These are phyloP conservation scores for Eucalyptus viminalis DNA, from an alignment of 345 rosid species.

Conservation along the genomic window DNA sequence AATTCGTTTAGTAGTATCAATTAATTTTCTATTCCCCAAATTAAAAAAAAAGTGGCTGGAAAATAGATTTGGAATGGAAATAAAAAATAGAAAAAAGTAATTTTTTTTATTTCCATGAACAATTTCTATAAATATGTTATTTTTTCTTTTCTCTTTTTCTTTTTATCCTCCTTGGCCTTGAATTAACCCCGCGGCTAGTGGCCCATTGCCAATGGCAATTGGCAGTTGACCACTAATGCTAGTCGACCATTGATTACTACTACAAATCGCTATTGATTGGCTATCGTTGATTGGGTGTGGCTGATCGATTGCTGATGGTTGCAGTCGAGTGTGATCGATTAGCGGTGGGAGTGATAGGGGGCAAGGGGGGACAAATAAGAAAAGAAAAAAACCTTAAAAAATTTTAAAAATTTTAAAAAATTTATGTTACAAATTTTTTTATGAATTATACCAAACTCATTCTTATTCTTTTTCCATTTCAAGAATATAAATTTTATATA, in stretches of 20 bases:
- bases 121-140: no score
- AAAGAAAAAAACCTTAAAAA: no score
- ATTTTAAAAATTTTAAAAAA: no score
- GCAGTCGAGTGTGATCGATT: fast-evolving
- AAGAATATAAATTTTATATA: fast-evolving
- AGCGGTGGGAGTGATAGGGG: fast-evolving
- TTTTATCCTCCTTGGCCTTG: no score
- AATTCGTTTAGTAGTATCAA: fast-evolving
- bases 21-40: no score
- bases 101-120: no score
- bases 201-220: fast-evolving
- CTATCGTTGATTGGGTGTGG: fast-evolving
- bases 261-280: no score
- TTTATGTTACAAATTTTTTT: no score
- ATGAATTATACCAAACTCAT: fast-evolving
- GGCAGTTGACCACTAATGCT: fast-evolving
- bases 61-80: fast-evolving
- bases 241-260: fast-evolving
- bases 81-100: no score
- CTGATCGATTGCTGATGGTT: fast-evolving
- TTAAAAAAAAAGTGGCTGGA: fast-evolving
- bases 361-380: no score
- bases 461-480: fast-evolving
- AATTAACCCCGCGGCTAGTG: no score
- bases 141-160: no score